phyloP scores from a whole-genome alignment of 352 stramenopile species.

The Phytophthora hibernalis region DNA sequence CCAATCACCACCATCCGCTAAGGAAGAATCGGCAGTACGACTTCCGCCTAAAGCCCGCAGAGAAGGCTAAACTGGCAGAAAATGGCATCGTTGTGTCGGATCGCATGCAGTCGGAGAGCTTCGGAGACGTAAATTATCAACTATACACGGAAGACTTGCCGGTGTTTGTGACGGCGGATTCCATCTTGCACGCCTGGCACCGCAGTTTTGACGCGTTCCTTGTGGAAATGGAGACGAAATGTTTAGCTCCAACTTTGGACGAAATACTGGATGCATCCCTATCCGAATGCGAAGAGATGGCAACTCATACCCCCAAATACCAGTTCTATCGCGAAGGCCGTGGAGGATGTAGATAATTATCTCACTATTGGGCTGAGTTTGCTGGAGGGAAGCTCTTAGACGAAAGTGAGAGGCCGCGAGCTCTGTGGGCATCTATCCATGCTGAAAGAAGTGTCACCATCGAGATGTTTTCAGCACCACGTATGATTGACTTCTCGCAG shows the following conservation, averaged over 20 bases:
- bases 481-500: constrained; percentile 32
- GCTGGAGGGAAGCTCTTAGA: constrained; percentile 1
- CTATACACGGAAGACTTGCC: constrained; percentile 42
- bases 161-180: constrained; percentile 43
- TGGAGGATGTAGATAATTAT: constrained; percentile 22
- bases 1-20: constrained; percentile 12
- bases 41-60: constrained; percentile 24
- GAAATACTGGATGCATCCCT: constrained; percentile 2
- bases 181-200: constrained; percentile 45
- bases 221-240: constrained; percentile 19
- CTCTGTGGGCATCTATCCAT: neutral
- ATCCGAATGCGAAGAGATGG: neutral
- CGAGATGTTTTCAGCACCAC: constrained; percentile 13
- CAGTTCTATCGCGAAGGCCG: neutral
- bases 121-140: constrained; percentile 37
- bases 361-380: constrained; percentile 23
- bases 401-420: neutral
- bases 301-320: neutral
- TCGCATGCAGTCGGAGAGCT: constrained; percentile 22
- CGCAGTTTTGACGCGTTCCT: constrained; percentile 44
- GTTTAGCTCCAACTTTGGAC: constrained; percentile 7
- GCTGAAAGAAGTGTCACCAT: neutral
- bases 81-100: constrained; percentile 23
- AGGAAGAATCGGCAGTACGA: constrained; percentile 30
- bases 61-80: constrained; percentile 22